Percentiles rank a stretch among this genome's conserved stretches.
phyloP scores from a whole-genome alignment of 2,329 filamentous ascomycete genomes.

The Phyllosticta ampelicida region DNA sequence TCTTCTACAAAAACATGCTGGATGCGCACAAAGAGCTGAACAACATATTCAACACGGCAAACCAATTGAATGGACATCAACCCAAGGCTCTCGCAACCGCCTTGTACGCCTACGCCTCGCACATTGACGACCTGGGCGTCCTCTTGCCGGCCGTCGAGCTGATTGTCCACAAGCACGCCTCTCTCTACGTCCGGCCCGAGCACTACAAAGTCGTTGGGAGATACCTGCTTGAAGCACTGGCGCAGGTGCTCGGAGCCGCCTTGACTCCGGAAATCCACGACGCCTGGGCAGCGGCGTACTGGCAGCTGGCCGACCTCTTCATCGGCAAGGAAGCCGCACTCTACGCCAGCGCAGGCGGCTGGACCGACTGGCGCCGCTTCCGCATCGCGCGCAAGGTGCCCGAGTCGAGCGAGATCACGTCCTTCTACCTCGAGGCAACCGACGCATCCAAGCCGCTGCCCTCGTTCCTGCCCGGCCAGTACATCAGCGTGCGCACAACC shows the following conservation, averaged over 20 bases:
- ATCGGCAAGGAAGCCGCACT: slow-evolving; percentile 54
- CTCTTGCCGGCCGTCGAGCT: slow-evolving; percentile 50
- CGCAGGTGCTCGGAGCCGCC: slow-evolving; percentile 52
- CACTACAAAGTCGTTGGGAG: slow-evolving; percentile 62
- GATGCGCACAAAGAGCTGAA: slow-evolving; percentile 54
- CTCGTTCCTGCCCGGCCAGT: slow-evolving; percentile 58
- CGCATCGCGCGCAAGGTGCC: slow-evolving; percentile 52
- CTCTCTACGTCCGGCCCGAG: slow-evolving; percentile 55
- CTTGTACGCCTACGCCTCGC: slow-evolving; percentile 59
- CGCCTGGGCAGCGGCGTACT: slow-evolving; percentile 63
- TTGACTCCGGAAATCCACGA: slow-evolving; percentile 54
- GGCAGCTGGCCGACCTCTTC: slow-evolving; percentile 61
- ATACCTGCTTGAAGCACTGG: slow-evolving; percentile 58
- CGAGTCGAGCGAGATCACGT: slow-evolving; percentile 58
- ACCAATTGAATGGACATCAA: slow-evolving; percentile 59
- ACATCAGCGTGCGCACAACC: slow-evolving; percentile 52
- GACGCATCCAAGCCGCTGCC: slow-evolving; percentile 50
- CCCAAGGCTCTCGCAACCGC: slow-evolving; percentile 57
- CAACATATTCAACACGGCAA: slow-evolving; percentile 60
- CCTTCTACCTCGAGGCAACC: slow-evolving; percentile 56
- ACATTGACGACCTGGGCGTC: slow-evolving; percentile 57
- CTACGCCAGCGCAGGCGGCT: slow-evolving; percentile 50
- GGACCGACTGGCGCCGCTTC: slow-evolving; percentile 60
- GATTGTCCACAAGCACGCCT: slow-evolving; percentile 68
- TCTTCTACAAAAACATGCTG: slow-evolving; percentile 63